A percentile compares a stretch with the other conserved stretches of the same genome.
Evolutionary conservation across 1,139 yeast species (phyloP).

Genomic region (Taphrina deformans): DNA sequence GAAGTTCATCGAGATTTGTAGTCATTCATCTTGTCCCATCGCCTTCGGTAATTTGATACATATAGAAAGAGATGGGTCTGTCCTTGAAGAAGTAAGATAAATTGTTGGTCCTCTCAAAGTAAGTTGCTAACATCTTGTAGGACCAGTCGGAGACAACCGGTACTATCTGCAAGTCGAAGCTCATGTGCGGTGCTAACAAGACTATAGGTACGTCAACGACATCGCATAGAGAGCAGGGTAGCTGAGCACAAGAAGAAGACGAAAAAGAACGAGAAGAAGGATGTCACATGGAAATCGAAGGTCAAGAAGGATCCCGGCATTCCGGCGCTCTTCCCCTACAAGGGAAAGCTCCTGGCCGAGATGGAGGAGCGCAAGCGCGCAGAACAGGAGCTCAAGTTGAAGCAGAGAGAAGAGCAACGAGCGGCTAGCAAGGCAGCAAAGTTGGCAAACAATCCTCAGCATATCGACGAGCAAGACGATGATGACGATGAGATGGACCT

Average conservation of each 20-base stretch:
- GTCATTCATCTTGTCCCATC: no score
- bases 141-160: slow-evolving; percentile 23
- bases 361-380: slow-evolving; percentile 69
- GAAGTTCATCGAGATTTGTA: neutral
- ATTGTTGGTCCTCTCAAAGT: neutral
- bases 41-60: no score
- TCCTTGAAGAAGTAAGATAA: slow-evolving; percentile 8
- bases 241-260: slow-evolving; percentile 88
- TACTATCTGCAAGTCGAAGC: neutral
- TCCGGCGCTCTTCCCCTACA: slow-evolving; percentile 92
- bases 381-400: slow-evolving; percentile 62
- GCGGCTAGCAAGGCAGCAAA: slow-evolving; percentile 50
- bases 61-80: neutral
- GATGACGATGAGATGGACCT: slow-evolving; percentile 22
- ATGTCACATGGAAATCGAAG: slow-evolving; percentile 88
- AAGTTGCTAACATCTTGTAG: neutral
- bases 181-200: neutral
- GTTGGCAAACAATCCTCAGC: slow-evolving; percentile 42
- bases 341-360: slow-evolving; percentile 75
- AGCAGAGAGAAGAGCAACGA: slow-evolving; percentile 50
- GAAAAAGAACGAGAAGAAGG: slow-evolving; percentile 77
- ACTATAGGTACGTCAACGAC: slow-evolving; percentile 73
- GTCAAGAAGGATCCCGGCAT: slow-evolving; percentile 80
- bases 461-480: slow-evolving; percentile 38
- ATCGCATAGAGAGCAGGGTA: slow-evolving; percentile 94